Evolutionary conservation across 208 protist species (phyloP).

Genomic region (Leishmania guyanensis): DNA sequence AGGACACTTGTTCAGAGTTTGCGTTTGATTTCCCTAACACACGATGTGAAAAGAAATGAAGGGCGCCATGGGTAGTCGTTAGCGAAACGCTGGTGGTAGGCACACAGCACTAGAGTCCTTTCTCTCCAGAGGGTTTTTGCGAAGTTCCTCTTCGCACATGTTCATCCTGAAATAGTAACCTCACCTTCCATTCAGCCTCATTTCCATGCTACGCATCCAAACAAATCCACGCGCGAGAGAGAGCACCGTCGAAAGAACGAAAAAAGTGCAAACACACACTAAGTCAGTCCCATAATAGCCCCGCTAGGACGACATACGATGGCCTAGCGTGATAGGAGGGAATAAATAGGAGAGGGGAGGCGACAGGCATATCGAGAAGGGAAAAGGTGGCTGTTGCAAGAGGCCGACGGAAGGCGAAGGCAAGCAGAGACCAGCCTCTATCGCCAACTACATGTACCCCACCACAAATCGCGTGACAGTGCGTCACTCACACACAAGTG

Average conservation of each 20-base stretch:
- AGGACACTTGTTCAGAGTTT: not conserved
- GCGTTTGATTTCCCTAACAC: not conserved
- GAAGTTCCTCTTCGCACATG: not conserved
- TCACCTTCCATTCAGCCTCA: not conserved
- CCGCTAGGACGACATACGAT: not conserved
- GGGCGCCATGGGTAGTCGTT: not conserved
- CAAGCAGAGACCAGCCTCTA: not conserved
- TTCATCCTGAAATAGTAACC: not conserved
- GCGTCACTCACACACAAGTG: not conserved
- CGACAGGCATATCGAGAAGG: not conserved
- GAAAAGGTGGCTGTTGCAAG: not conserved
- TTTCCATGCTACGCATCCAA: not conserved
- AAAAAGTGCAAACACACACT: conserved; percentile 1
- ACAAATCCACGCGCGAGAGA: not conserved
- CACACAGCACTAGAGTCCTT: not conserved
- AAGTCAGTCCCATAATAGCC: not conserved
- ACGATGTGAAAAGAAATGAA: not conserved
- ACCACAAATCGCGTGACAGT: not conserved
- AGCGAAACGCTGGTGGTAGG: not conserved
- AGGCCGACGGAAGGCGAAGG: not conserved
- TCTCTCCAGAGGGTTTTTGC: not conserved
- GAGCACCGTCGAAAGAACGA: conserved; percentile 1
- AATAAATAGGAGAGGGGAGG: conserved; percentile 11
- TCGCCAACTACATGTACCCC: not conserved
- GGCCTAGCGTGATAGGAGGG: not conserved